Evolutionary conservation across 2,329 filamentous ascomycete species (phyloP), one percentile per base, ranked within the genome.

Genomic region (Alternaria brassicicola): DNA sequence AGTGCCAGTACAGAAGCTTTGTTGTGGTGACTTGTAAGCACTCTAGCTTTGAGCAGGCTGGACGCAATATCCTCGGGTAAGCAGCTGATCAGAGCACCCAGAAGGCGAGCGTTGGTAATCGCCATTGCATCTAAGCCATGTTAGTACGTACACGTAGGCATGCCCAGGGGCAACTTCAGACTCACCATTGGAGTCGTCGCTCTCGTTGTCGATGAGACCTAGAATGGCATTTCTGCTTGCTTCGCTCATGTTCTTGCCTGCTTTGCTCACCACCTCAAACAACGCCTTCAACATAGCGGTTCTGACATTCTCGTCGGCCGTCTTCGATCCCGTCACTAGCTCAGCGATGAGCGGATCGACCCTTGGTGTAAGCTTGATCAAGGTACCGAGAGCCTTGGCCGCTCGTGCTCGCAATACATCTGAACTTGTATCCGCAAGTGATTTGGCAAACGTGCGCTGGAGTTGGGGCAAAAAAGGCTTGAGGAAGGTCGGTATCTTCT

Each of bases 401-500:
- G 96, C 95, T 65, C 96, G 87, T 58, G 89, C 89, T 65, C 96
- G 88, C 58, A 99, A 81, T 19, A 93, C 83, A 67, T 98, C 94
- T 76, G 94, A 98, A 0, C 93, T 91, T 0, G 93, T 88, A 78
- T 99, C 96, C 3, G 95, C 95, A 48, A 99, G 84, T 39, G 93
- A 94, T 79, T 97, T 96, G 57, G 95, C 94, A 80, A 99, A 99
- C 0, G 95, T 99, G 60, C 95, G 88, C 79, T 99, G 95, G 52
- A 99, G 85, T 75, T 99, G 95, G 9, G 95, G 95, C 74, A 99
- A 80, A 86, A 99, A 99, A 3, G 95, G 95, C 80, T 98, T 97
- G 61, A 99, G 85, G 67, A 96, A 94, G 9, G 90, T 87, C 0
- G 95, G 95, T 77, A 99, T 98, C 85, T 98, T 99, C 79, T 97